Evolutionary conservation across 2,329 filamentous ascomycete species (phyloP).

Genomic region (Paecilomyces dactylethromorphus): DNA sequence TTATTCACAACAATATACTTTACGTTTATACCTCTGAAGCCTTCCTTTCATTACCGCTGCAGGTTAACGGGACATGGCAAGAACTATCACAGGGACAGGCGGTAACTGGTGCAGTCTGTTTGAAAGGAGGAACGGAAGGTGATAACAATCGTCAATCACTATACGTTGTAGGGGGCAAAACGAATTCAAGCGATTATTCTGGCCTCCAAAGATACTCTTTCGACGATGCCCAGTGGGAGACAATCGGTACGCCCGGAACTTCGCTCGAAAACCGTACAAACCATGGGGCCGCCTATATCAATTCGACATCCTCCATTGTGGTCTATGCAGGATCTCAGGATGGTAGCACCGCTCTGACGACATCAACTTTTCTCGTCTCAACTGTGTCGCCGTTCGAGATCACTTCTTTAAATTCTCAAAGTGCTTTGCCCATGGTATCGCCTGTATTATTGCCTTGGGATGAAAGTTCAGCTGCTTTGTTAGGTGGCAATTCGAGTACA

Average conservation of each 20-base stretch:
- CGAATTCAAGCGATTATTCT: slow-evolving; percentile 52
- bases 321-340: slow-evolving; percentile 72
- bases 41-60: slow-evolving; percentile 67
- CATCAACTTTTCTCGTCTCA: slow-evolving; percentile 68
- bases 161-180: slow-evolving; percentile 75
- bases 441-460: slow-evolving; percentile 74
- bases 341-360: slow-evolving; percentile 52
- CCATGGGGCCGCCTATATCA: slow-evolving; percentile 71
- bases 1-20: slow-evolving; percentile 72
- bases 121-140: slow-evolving; percentile 57
- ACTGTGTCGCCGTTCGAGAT: slow-evolving; percentile 61
- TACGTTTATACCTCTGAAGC: slow-evolving; percentile 73
- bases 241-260: slow-evolving; percentile 46
- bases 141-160: slow-evolving; percentile 57
- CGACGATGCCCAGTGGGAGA: slow-evolving; percentile 51
- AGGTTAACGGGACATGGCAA: slow-evolving; percentile 66
- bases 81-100: slow-evolving; percentile 58
- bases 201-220: slow-evolving; percentile 69
- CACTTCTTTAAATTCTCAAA: slow-evolving; percentile 48
- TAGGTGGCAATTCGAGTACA: slow-evolving; percentile 65
- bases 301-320: slow-evolving; percentile 63
- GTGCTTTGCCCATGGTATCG: slow-evolving; percentile 55
- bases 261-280: slow-evolving; percentile 60
- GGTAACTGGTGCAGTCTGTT: slow-evolving; percentile 71
- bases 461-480: slow-evolving; percentile 60